These are phyloP conservation scores for Ambrosia hybrid DNA, from an alignment of 140 eudicot genomes.

Conservation along the genomic window DNA sequence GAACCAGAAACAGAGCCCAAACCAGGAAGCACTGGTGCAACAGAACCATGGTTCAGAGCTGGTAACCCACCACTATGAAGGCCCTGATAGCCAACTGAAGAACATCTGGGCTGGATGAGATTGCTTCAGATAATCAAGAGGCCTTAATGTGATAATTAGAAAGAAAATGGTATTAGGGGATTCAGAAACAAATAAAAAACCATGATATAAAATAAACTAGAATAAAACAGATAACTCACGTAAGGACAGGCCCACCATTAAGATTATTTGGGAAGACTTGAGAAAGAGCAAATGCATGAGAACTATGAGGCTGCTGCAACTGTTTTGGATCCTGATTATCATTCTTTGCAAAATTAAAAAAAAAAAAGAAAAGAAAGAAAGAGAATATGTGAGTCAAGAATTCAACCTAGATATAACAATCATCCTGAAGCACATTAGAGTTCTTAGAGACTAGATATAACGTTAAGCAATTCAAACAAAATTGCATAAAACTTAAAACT, in stretches of 20 bases:
- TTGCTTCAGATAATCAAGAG: slow-evolving; percentile 66
- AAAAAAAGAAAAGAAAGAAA: slow-evolving; percentile 1
- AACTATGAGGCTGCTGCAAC: slow-evolving; percentile 62
- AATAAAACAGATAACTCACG: slow-evolving; percentile 49
- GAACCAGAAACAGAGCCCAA: slow-evolving; percentile 37
- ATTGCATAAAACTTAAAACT: background rate
- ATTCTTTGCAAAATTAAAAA: slow-evolving; percentile 31
- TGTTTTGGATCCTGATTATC: slow-evolving; percentile 64
- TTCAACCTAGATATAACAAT: background rate
- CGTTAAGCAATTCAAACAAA: background rate
- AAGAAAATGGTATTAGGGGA: slow-evolving; percentile 6
- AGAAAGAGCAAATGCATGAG: slow-evolving; percentile 71
- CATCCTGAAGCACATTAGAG: too few relatives aligned
- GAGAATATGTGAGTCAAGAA: slow-evolving; percentile 14
- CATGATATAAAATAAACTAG: background rate
- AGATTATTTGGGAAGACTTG: slow-evolving; percentile 79
- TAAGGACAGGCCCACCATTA: slow-evolving; percentile 66
- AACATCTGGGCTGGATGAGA: slow-evolving; percentile 51
- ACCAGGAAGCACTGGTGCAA: slow-evolving; percentile 42
- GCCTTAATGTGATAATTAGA: slow-evolving; percentile 42
- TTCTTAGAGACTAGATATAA: too few relatives aligned
- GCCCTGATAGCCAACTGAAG: slow-evolving; percentile 58
- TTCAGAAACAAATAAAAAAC: background rate
- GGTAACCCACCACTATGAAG: slow-evolving; percentile 50
- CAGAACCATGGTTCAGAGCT: slow-evolving; percentile 41